Conservation (phyloP, 1,139 yeast genomes). For the Eremothecium cymbalariae region DNA sequence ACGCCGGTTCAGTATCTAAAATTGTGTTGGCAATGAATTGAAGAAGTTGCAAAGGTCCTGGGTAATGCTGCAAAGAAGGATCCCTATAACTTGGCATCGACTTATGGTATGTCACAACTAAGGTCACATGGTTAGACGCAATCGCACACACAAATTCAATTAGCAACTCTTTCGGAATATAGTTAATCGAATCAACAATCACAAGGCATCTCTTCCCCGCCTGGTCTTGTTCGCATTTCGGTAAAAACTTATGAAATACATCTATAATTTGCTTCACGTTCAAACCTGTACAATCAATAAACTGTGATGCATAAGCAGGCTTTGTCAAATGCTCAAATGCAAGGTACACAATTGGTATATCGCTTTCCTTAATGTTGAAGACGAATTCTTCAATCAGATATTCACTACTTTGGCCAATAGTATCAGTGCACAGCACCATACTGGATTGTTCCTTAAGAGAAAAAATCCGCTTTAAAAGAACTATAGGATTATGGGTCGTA, state of each 20-base stretch:
- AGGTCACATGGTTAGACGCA: conserved; percentile 45
- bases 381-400: conserved; percentile 51
- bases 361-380: conserved; percentile 31
- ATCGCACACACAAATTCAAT: conserved; percentile 48
- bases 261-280: conserved; percentile 26
- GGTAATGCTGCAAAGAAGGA: conserved; percentile 36
- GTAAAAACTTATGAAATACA: conserved; percentile 25
- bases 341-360: conserved; percentile 39
- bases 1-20: conserved; percentile 46
- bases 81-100: conserved; percentile 37
- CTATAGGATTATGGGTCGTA: conserved; percentile 46
- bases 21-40: conserved; percentile 66
- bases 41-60: conserved; percentile 44
- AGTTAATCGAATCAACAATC: conserved; percentile 64
- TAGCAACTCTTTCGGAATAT: conserved; percentile 41
- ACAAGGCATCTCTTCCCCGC: conserved; percentile 16
- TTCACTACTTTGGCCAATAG: conserved; percentile 58
- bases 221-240: conserved; percentile 15
- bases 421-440: conserved; percentile 59
- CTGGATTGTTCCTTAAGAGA: conserved; percentile 67
- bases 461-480: conserved; percentile 53
- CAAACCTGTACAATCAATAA: conserved; percentile 40
- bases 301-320: conserved; percentile 45
- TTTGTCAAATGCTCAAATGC: conserved; percentile 54
- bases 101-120: conserved; percentile 56